Evolutionary conservation across 805 yeast species (phyloP), one percentile per base, ranked within the genome.

Genomic region (Wickerhamomyces kurtzmanii): DNA sequence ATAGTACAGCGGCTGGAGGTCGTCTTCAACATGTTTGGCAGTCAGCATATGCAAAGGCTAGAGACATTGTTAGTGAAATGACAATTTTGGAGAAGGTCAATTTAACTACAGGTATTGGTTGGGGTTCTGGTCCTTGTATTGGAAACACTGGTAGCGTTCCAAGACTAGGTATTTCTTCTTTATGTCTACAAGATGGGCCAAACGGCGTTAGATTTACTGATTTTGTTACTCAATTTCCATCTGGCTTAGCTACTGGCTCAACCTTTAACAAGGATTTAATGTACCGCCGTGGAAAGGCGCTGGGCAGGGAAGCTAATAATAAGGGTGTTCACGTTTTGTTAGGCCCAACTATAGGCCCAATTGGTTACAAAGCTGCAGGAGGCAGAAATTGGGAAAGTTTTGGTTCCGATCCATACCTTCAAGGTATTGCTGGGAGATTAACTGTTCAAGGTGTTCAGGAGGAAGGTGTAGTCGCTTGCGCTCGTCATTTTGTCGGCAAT

Each of bases 371-470:
- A 39, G 80, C 78, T 4, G 67, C 65, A 22, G 81, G 76, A 14
- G 81, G 82, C 5, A 55, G 80, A 38, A 69, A 67, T 47, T 72
- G 79, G 77, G 80, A 74, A 49, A 63, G 73, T 21, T 72, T 71
- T 47, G 74, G 76, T 7, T 53, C 73, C 5, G 81, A 74, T 43
- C 78, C 81, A 3, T 72, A 71, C 32, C 51, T 74, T 27, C 71
- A 68, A 38, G 81, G 81, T 14, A 53, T 62, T 16, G 63, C 61
- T 7, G 75, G 73, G 10, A 66, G 64, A 8, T 59, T 63, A 11
- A 66, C 74, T 4, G 59, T 72, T 12, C 59, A 57, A 28, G 81
- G 79, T 3, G 53, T 70, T 9, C 81, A 75, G 47, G 62, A 59
- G 23, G 70, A 69, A 46, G 75, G 75, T 6, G 72, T 75, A 12